Percentiles rank a stretch among this genome's conserved stretches.
Evolutionary conservation across 2,329 filamentous ascomycete species (phyloP).

Genomic region (Botrytis galanthina): DNA sequence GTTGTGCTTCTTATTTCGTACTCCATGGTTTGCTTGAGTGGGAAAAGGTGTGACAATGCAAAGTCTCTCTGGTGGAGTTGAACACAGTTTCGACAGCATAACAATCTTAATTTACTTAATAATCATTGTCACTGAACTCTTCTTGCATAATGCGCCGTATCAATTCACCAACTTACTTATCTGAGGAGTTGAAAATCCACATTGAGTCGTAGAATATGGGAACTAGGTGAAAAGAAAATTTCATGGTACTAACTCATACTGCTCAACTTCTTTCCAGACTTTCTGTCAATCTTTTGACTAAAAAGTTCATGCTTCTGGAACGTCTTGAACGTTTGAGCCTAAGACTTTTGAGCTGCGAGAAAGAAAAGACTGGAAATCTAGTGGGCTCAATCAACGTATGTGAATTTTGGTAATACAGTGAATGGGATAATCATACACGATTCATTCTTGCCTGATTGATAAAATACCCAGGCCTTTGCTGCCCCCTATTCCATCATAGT

Average conservation of each 20-base stretch:
- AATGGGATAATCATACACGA: not conserved
- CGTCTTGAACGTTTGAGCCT: not conserved
- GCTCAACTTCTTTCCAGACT: not conserved
- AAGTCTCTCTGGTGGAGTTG: rapidly evolving
- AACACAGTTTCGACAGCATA: not conserved
- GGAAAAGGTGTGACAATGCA: not conserved
- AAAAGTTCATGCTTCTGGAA: not conserved
- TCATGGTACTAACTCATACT: not conserved
- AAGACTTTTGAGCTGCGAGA: not conserved
- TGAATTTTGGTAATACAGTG: not conserved
- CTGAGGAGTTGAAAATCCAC: not conserved
- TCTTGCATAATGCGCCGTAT: not conserved
- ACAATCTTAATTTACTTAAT: too few relatives aligned
- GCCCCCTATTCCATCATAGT: not conserved
- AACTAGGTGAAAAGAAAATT: not conserved
- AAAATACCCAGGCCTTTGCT: not conserved
- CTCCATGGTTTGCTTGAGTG: not conserved
- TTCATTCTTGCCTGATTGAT: not conserved
- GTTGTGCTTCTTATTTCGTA: not conserved
- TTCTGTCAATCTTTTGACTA: not conserved
- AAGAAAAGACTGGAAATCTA: not conserved
- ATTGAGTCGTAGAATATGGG: not conserved
- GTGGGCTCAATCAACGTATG: not conserved
- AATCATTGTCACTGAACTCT: not conserved
- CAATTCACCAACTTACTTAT: not conserved